A percentile compares a stretch with the other conserved stretches of the same genome.
Conservation (phyloP, 2,329 filamentous ascomycete genomes). For the Pseudogymnoascus sp. region DNA sequence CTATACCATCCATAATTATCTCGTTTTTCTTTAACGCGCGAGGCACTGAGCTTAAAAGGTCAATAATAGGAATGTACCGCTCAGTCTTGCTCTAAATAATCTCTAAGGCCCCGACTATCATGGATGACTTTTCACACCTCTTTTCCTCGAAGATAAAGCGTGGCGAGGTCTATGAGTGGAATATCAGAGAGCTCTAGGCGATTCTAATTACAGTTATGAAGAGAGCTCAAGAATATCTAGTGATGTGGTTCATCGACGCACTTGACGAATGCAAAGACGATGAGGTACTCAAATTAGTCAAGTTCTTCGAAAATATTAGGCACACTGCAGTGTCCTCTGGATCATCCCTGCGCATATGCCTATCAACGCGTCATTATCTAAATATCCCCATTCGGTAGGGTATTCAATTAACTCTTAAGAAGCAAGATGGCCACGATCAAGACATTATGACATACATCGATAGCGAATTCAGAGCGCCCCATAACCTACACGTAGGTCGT, state of each 20-base stretch:
- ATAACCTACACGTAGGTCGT: constrained; percentile 14
- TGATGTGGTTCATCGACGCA: constrained; percentile 37
- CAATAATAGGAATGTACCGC: constrained; percentile 40
- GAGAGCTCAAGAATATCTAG: background rate
- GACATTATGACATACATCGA: constrained; percentile 25
- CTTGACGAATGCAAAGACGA: constrained; percentile 37
- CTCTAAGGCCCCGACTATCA: constrained; percentile 26
- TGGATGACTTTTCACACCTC: constrained; percentile 21
- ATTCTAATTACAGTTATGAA: background rate
- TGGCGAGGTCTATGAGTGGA: background rate
- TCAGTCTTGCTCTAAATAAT: constrained; percentile 40
- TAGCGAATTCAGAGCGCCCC: constrained; percentile 18
- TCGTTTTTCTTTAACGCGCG: constrained; percentile 25
- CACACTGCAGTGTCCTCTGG: constrained; percentile 10
- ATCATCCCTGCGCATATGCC: constrained; percentile 15
- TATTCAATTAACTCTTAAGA: constrained; percentile 20
- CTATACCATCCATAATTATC: constrained; percentile 19
- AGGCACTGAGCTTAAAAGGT: constrained; percentile 33
- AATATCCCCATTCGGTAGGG: constrained; percentile 19
- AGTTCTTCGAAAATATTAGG: constrained; percentile 23
- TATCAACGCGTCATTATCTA: constrained; percentile 27
- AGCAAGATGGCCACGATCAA: constrained; percentile 21
- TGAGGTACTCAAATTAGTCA: constrained; percentile 27
- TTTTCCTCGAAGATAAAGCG: constrained; percentile 14
- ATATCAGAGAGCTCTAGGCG: background rate